Base-by-base conservation (phyloP, 108 stramenopile genomes). In the Aureococcus anophagefferens region DNA sequence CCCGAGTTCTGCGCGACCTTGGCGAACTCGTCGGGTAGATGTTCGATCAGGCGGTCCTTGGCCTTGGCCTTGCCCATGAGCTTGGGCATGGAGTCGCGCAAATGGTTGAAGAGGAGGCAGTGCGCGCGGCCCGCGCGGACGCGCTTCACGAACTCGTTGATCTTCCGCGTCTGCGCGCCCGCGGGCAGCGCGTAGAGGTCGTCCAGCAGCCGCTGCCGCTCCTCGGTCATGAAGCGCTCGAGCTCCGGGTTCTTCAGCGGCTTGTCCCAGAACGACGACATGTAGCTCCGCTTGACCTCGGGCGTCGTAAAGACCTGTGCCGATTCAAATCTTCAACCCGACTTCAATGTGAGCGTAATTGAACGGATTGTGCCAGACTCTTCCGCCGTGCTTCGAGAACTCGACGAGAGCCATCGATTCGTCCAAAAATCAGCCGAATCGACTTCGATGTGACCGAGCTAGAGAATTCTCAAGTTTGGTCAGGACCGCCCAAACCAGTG, bases 71-170 rank as follows among this genome's bases (percentile, higher is more conserved):
- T 79, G 70, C 79, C 77, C 25, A 46, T 69, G 5, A 69, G 29
- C 35, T 9, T 28, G 21, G 68, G 68, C 68, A 69, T 69, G 45
- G 44, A 17, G 7, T 25, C n/a, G 44, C 78, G 74, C 33, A 86
- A 73, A 71, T 86, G 75, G 21, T 74, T 80, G 40, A 86, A 80
- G 45, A 86, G 77, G 77, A 74, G 63, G 34, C 62, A 35, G 64
- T 79, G 81, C 17, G 82, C 83, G 72, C 84, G 84, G 45, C 72
- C 70, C 18, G 76, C 68, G 33, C 86, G 80, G 29, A 77, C 78
- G 30, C 86, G 80, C 75, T 85, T 85, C 35, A 86, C 83, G 32
- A 86, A 80, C 81, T 86, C 86, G 74, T 86, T 86, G 76, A 86
- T 79, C 77, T 85, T 85, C 18, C 86, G 76, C 37, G 69, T 69